Conservation (phyloP, 2,329 filamentous ascomycete genomes). For the Dactylellina leptospora region DNA sequence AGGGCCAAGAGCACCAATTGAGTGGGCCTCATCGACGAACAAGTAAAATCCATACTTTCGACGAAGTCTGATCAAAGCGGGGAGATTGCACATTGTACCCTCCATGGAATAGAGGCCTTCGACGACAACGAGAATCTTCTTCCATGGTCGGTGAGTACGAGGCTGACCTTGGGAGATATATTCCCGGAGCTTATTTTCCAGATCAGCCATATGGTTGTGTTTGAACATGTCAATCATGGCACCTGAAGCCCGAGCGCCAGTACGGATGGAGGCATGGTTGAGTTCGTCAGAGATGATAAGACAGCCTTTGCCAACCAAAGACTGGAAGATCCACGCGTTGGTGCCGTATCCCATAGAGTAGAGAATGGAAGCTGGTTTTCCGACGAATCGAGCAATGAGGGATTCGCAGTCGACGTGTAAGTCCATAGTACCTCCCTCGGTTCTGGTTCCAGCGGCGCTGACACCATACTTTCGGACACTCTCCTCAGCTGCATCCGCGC, state of each 20-base stretch:
- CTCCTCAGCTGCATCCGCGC: slow-evolving; percentile 90
- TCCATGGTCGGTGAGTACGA: slow-evolving; percentile 98
- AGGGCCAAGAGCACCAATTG: slow-evolving; percentile 89
- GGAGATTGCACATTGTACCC: slow-evolving; percentile 98
- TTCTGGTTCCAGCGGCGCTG: slow-evolving; percentile 79
- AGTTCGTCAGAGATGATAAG: slow-evolving; percentile 96
- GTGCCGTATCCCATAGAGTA: slow-evolving; percentile 99
- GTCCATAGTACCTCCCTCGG: slow-evolving; percentile 86
- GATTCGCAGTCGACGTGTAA: slow-evolving; percentile 88
- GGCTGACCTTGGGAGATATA: slow-evolving; percentile 96
- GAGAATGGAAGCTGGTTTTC: slow-evolving; percentile 92
- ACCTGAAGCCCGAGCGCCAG: slow-evolving; percentile 90
- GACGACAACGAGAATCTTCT: slow-evolving; percentile 96
- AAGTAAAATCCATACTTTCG: slow-evolving; percentile 96
- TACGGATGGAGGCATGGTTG: slow-evolving; percentile 96
- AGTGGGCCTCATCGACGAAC: slow-evolving; percentile 96
- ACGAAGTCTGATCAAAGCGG: slow-evolving; percentile 84
- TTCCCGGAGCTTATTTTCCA: slow-evolving; percentile 87
- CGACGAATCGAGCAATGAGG: slow-evolving; percentile 87
- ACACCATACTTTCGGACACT: slow-evolving; percentile 85
- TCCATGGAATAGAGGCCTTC: slow-evolving; percentile 99
- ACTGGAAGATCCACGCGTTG: slow-evolving; percentile 91
- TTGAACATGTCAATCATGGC: slow-evolving; percentile 96
- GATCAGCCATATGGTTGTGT: slow-evolving; percentile 91
- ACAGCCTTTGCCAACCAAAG: slow-evolving; percentile 89